Evolutionary conservation across 306 rosid genomes (phyloP).

Genomic region (Castanea mollissima): DNA sequence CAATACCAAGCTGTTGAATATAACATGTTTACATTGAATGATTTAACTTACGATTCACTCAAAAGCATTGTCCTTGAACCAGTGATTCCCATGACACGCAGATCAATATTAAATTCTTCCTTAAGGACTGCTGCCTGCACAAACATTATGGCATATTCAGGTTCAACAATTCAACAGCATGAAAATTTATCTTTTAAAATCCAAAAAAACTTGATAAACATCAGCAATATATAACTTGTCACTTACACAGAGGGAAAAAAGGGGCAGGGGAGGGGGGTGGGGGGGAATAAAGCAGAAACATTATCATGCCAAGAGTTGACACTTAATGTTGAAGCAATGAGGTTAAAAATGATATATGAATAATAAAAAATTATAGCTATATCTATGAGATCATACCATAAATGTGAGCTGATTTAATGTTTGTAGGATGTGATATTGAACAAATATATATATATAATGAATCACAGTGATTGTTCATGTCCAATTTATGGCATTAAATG

Average conservation of each 20-base stretch:
- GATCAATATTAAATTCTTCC: conserved; percentile 93
- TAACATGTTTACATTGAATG: conserved; percentile 12
- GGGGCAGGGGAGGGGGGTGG: no score
- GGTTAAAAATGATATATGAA: background rate
- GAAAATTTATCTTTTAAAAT: background rate
- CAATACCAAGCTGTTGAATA: background rate
- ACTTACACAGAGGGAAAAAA: no score
- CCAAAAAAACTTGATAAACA: background rate
- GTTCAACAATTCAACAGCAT: background rate
- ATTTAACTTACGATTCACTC: conserved; percentile 70
- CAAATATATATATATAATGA: background rate
- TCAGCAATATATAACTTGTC: background rate
- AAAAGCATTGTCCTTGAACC: conserved; percentile 81
- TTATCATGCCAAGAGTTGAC: background rate
- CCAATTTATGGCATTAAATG: background rate
- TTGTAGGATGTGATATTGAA: background rate
- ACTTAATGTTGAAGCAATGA: background rate
- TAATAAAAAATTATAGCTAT: background rate
- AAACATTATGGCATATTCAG: background rate
- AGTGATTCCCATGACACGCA: conserved; percentile 93
- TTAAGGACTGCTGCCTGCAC: conserved; percentile 77
- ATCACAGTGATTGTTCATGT: background rate
- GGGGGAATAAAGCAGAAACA: background rate
- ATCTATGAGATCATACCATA: background rate
- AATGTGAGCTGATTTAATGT: background rate